These are phyloP conservation scores for Melastoma malabathricum DNA, from an alignment of 345 rosid genomes.

Conservation along the genomic window DNA sequence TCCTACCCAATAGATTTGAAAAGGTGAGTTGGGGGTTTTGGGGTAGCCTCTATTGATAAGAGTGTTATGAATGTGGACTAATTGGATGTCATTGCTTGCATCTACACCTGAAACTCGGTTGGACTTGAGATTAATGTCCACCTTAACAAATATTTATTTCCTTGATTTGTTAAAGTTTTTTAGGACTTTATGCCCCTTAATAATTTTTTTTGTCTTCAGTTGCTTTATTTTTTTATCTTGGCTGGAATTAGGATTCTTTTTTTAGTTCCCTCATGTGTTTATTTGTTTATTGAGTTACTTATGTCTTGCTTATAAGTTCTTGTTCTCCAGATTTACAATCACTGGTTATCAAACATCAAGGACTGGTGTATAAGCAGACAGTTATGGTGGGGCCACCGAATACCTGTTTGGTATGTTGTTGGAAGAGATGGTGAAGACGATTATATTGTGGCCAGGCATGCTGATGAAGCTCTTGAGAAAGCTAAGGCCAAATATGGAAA, in stretches of 20 bases:
- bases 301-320: not conserved
- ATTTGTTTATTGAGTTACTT: not conserved
- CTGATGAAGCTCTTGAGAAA: constrained; percentile 69
- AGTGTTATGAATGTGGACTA: too few relatives aligned
- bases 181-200: too few relatives aligned
- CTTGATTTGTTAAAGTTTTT: too few relatives aligned
- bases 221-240: too few relatives aligned
- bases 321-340: constrained; percentile 61
- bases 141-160: too few relatives aligned
- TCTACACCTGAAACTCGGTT: too few relatives aligned
- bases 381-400: constrained; percentile 98
- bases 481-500: constrained; percentile 70
- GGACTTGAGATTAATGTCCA: too few relatives aligned
- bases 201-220: too few relatives aligned
- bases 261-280: too few relatives aligned
- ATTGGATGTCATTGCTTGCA: too few relatives aligned
- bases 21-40: constrained; percentile 36
- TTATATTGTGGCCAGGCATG: constrained; percentile 64
- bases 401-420: constrained; percentile 93
- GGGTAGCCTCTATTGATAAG: too few relatives aligned
- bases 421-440: constrained; percentile 83
- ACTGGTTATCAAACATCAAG: constrained; percentile 93
- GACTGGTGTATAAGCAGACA: constrained; percentile 99
- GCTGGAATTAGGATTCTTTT: too few relatives aligned
- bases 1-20: constrained; percentile 90